Conservation (phyloP, 1,284 basidiomycete species). For the Farysia itapuensis region DNA sequence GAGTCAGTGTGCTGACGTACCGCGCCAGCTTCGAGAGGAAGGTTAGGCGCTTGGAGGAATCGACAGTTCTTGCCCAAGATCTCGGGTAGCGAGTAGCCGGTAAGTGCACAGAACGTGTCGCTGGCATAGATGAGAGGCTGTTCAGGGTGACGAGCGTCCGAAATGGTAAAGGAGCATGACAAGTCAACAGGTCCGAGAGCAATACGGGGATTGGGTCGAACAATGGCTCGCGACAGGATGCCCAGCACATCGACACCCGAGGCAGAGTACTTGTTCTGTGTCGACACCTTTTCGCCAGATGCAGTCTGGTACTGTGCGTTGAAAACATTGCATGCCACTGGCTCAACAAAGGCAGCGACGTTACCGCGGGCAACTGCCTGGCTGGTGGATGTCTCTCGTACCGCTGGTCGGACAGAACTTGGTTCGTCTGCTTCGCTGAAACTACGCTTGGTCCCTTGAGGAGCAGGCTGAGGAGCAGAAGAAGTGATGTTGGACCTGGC, state of each 20-base stretch:
- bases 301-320: slow-evolving; percentile 23
- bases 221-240: slow-evolving; percentile 75
- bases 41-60: slow-evolving; percentile 73
- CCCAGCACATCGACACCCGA: slow-evolving; percentile 87
- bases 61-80: slow-evolving; percentile 56
- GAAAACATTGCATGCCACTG: slow-evolving; percentile 11
- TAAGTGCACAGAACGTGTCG: slow-evolving; percentile 76
- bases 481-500: slow-evolving; percentile 12
- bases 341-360: slow-evolving; percentile 9
- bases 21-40: slow-evolving; percentile 69
- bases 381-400: too few relatives aligned
- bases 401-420: too few relatives aligned
- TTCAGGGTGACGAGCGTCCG: slow-evolving; percentile 78
- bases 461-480: slow-evolving; percentile 1
- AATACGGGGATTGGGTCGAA: slow-evolving; percentile 74
- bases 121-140: slow-evolving; percentile 84
- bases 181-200: slow-evolving; percentile 86
- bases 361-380: slow-evolving; percentile 20
- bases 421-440: slow-evolving; percentile 29
- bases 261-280: slow-evolving; percentile 69
- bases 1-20: slow-evolving; percentile 70
- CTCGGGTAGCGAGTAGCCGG: slow-evolving; percentile 72
- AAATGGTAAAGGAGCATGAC: slow-evolving; percentile 83
- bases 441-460: slow-evolving; percentile 31
- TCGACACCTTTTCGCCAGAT: slow-evolving; percentile 20